Evolutionary conservation across 2,329 filamentous ascomycete species (phyloP).

Genomic region (Aspergillus neoniger): DNA sequence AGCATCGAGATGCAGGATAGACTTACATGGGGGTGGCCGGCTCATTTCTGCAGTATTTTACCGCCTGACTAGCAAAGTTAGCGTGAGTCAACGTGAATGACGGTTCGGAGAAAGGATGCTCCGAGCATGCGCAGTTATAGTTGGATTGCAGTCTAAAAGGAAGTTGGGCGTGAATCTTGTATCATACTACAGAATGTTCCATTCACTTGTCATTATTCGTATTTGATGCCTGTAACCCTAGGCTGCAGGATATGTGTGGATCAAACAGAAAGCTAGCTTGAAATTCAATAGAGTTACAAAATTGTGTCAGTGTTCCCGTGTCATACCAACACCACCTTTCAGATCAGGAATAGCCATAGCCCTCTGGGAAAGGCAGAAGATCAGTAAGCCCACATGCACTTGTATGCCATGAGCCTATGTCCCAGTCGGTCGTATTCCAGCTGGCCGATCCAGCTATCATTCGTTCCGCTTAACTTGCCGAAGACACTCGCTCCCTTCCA

Average conservation of each 20-base stretch:
- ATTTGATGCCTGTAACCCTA: neutral
- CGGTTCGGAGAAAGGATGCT: neutral
- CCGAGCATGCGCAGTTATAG: neutral
- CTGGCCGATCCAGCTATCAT: constrained; percentile 91
- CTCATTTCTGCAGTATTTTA: constrained; percentile 30
- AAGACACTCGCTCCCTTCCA: constrained; percentile 99
- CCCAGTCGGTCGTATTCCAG: constrained; percentile 88
- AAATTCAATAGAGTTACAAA: constrained; percentile 13
- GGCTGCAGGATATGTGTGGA: neutral
- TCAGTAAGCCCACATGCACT: constrained; percentile 66
- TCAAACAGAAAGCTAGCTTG: constrained; percentile 9
- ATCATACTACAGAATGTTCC: neutral
- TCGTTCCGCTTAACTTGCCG: constrained; percentile 79
- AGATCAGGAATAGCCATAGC: constrained; percentile 13
- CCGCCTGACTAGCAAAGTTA: constrained; percentile 28
- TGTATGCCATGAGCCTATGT: constrained; percentile 78
- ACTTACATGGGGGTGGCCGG: constrained; percentile 24
- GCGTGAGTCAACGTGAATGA: neutral
- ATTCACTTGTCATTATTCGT: constrained; percentile 5
- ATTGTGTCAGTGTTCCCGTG: constrained; percentile 12
- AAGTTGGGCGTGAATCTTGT: neutral
- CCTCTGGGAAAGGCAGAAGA: constrained; percentile 7
- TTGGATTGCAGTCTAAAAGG: too few relatives aligned
- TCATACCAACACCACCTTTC: constrained; percentile 13
- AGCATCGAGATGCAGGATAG: constrained; percentile 11